Base-by-base conservation (phyloP, 169 alveolate genomes). In the Plasmodium vinckei region DNA sequence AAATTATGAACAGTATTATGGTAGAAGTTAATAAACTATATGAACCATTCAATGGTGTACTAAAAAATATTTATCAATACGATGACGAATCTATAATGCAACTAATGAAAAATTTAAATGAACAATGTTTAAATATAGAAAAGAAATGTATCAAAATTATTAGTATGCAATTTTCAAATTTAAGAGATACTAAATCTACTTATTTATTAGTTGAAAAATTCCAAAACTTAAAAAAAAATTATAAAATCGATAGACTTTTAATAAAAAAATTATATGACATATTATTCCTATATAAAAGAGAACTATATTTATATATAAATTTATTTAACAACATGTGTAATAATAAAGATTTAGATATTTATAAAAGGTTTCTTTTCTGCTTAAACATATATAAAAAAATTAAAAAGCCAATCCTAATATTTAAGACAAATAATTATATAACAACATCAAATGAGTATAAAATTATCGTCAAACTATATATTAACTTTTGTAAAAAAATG, bases 401-500 rank as follows among this genome's bases (percentile, higher is more conserved):
- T 39, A 82, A 82, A 61, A 65, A 39, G 39, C 90, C 90, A 54
- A 82, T 82, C 39, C 42, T 82, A 67, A 82, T 82, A 67, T 82
- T 82, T 60, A 82, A 82, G 68, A 61, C 53, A 21, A 82, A 82
- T 82, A 82, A 17, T 17, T 82, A 82, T 25, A 82, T 82, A n/a
- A 82, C 90, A 21, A 47, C 79, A 39, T 82, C 90, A 44, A 82
- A 82, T 56, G 90, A 82, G 25, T 82, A 82, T n/a, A 82, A 82
- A 67, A 82, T 67, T 54, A 82, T 82, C n/a, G 63, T 82, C 23
- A 82, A 82, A 15, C 59, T 82, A 49, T 82, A 82, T 60, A 54
- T 82, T 27, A 82, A 67, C 63, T 82, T 82, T 67, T 82, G 90
- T 61, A 82, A 82, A 82, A 82, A 67, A 82, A 67, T 82, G 79